phyloP scores from a whole-genome alignment of 805 yeast species.

The Candida sanyiensis region DNA sequence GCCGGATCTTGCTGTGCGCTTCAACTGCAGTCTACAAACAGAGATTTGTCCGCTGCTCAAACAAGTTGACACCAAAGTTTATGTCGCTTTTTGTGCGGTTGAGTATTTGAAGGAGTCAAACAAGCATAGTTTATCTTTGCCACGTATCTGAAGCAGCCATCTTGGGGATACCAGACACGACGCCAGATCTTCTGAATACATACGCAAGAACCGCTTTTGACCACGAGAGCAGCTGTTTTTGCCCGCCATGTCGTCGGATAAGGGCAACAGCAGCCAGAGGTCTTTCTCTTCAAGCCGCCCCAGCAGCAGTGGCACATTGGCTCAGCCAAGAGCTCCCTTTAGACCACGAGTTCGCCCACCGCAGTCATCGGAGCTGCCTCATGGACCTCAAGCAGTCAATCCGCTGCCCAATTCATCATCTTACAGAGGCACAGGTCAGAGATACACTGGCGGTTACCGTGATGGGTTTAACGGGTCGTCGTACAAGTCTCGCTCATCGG shows the following conservation, averaged over 20 bases:
- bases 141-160: too few species aligned
- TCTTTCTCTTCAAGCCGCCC: constrained; percentile 7
- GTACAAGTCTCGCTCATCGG: constrained; percentile 6
- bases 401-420: constrained; percentile 4
- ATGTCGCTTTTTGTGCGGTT: too few species aligned
- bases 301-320: constrained; percentile 6
- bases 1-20: too few species aligned
- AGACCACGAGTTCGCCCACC: constrained; percentile 6
- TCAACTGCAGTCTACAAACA: too few species aligned
- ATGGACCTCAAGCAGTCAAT: background rate
- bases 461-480: constrained; percentile 4
- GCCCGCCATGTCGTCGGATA: constrained; percentile 5
- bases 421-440: constrained; percentile 6
- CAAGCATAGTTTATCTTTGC: too few species aligned
- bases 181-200: too few species aligned
- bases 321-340: constrained; percentile 4
- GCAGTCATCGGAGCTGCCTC: constrained; percentile 4
- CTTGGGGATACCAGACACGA: too few species aligned
- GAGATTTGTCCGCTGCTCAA: too few species aligned
- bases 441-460: constrained; percentile 5
- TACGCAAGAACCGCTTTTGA: too few species aligned
- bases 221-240: too few species aligned
- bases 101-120: too few species aligned
- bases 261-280: constrained; percentile 9
- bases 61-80: too few species aligned